phyloP scores from a whole-genome alignment of 306 rosid genomes.

The Rosa multiflora region DNA sequence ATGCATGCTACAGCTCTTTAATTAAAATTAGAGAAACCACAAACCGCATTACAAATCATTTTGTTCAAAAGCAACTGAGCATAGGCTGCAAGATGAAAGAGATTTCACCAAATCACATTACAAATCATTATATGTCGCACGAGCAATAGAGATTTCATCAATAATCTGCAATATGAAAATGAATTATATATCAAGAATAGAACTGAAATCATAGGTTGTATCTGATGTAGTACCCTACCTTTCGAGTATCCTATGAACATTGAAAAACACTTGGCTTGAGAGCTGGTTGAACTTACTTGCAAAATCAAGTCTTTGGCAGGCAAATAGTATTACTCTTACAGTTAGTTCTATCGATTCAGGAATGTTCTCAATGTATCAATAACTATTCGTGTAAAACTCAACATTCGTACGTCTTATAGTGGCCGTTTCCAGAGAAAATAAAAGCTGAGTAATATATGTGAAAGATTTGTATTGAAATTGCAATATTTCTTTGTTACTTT shows the following conservation, averaged over 20 bases:
- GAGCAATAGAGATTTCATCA: conserved; percentile 86
- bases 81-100: too few species aligned
- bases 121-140: conserved; percentile 70
- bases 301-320: conserved; percentile 94
- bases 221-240: neutral
- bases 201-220: neutral
- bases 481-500: neutral
- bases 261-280: conserved; percentile 7
- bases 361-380: too few species aligned
- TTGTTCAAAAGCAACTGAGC: too few species aligned
- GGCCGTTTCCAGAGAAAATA: neutral
- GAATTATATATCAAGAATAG: neutral
- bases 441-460: neutral
- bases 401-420: neutral
- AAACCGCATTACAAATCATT: too few species aligned
- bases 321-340: conserved; percentile 39
- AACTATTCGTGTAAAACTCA: neutral
- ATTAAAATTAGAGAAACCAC: too few species aligned
- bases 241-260: neutral
- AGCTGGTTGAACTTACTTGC: conserved; percentile 51
- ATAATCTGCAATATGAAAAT: conserved; percentile 55
- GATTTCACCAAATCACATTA: too few species aligned
- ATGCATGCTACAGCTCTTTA: too few species aligned
- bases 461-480: neutral
- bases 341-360: too few species aligned